These are phyloP conservation scores for Theobroma grandiflorum DNA, from an alignment of 441 rosid genomes.

Conservation along the genomic window DNA sequence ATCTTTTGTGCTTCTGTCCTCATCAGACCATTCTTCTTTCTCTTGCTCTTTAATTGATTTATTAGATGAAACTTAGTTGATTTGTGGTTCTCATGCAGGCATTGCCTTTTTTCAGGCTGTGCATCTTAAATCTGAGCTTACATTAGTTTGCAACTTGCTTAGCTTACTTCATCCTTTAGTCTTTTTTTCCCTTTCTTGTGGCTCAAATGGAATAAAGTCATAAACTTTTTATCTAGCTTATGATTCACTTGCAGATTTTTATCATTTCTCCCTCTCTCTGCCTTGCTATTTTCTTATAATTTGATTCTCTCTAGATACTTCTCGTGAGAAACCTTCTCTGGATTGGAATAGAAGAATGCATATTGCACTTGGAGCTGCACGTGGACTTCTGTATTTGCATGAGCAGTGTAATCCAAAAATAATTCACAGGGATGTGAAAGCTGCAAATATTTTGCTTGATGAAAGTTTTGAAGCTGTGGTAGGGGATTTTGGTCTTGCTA, in stretches of 20 bases:
- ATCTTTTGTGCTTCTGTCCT: background rate
- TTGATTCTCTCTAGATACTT: conserved; percentile 42
- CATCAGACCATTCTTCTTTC: background rate
- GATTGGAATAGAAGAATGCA: conserved; percentile 82
- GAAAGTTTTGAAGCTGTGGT: conserved; percentile 92
- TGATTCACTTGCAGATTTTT: background rate
- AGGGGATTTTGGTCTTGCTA: conserved; percentile 93
- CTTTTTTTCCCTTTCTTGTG: background rate
- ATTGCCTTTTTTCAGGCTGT: background rate
- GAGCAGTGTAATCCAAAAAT: conserved; percentile 94
- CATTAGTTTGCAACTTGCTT: background rate
- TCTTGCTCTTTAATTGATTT: background rate
- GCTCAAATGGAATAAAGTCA: background rate
- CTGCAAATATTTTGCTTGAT: conserved; percentile 88
- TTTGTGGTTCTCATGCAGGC: background rate
- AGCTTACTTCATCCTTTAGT: background rate
- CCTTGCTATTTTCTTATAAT: conserved; percentile 4
- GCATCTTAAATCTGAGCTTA: background rate
- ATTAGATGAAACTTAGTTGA: background rate
- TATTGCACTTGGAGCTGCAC: conserved; percentile 80
- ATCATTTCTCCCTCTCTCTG: background rate
- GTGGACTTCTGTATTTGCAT: conserved; percentile 89
- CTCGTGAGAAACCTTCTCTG: conserved; percentile 66
- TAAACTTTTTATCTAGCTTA: background rate
- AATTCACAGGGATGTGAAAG: conserved; percentile 93